Base-by-base conservation (phyloP, 148 eudicot species). In the Dianthus caryophyllus region DNA sequence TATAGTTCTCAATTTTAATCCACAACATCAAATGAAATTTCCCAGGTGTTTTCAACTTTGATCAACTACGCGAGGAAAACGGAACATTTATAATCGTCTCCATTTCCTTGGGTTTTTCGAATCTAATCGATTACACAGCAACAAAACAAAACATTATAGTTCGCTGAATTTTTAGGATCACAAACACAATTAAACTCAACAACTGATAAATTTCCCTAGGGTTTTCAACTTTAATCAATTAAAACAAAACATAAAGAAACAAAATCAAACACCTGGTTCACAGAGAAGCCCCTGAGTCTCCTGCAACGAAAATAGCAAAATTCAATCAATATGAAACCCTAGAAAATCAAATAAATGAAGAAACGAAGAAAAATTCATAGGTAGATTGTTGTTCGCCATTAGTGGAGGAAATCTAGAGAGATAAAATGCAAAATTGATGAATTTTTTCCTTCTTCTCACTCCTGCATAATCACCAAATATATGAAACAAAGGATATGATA, bases 241-340 rank as follows among this genome's bases (percentile, higher is more conserved):
- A 3, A 33, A 33, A 27, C 25, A 24, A 7, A 14, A 57, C 51
- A 36, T 26, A 13, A 17, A 6, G 2, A 6, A 13, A 1, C 9
- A 65, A 6, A 50, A 5, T 48, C 49, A 67, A 49, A 60, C 52
- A 67, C 96, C 98, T 68, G 98, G 98, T 68, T 93, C 98, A 75
- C 98, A 87, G 53, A 93, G 91, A 67, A 93, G 87, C 39, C 98
- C 94, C 80, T 93, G 98, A 46, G 98, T 93, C 81, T 93, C 98
- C 98, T 93, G 79, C 63, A 52, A 2, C 59, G 52, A 31, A 61
- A 33, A 2, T 7, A 33, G 7, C 3, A 33, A 33, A 33, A 33
- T 2, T 33, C 38, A 30, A 30, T 0, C 63, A 30, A 61, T 6
- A 29, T 33, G 49, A 58, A 77, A 77, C 80, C 80, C 80, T 72